These are phyloP conservation scores for Dorcoceras hygrometricum DNA, from an alignment of 257 asterid genomes.

Conservation along the genomic window DNA sequence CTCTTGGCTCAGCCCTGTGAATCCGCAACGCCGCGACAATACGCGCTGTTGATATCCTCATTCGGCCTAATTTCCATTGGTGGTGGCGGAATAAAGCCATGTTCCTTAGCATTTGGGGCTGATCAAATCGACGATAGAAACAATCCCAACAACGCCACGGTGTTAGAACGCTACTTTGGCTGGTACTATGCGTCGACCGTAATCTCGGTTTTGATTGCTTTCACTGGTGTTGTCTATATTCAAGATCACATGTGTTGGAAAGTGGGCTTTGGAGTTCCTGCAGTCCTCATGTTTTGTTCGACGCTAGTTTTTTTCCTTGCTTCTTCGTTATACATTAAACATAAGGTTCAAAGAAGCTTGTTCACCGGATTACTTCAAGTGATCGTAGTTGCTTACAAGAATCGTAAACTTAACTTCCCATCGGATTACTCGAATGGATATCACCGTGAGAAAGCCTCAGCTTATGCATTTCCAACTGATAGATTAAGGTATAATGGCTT, in stretches of 20 bases:
- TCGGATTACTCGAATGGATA: slow-evolving; percentile 29
- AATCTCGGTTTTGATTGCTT: slow-evolving; percentile 45
- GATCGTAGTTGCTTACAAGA: slow-evolving; percentile 47
- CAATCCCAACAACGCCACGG: slow-evolving; percentile 30
- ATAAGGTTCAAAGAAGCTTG: slow-evolving; percentile 36
- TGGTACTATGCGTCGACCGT: slow-evolving; percentile 63
- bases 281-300: slow-evolving; percentile 48
- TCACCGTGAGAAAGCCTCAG: slow-evolving; percentile 44
- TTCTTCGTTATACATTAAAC: slow-evolving; percentile 44
- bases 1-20: slow-evolving; percentile 29
- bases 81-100: slow-evolving; percentile 64
- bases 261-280: slow-evolving; percentile 66
- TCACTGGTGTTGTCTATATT: slow-evolving; percentile 53
- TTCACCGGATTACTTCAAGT: slow-evolving; percentile 42
- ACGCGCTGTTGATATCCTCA: slow-evolving; percentile 35
- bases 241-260: slow-evolving; percentile 69
- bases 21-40: slow-evolving; percentile 41
- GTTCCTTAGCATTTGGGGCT: slow-evolving; percentile 76
- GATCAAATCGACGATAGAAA: slow-evolving; percentile 47
- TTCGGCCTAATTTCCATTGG: slow-evolving; percentile 62
- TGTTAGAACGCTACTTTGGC: slow-evolving; percentile 50
- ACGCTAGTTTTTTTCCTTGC: slow-evolving; percentile 48
- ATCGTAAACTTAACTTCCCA: slow-evolving; percentile 32
- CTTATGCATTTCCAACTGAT: slow-evolving; percentile 37
- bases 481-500: slow-evolving; percentile 42